phyloP scores from a whole-genome alignment of 345 rosid genomes.

The Hibiscus tridactylites region DNA sequence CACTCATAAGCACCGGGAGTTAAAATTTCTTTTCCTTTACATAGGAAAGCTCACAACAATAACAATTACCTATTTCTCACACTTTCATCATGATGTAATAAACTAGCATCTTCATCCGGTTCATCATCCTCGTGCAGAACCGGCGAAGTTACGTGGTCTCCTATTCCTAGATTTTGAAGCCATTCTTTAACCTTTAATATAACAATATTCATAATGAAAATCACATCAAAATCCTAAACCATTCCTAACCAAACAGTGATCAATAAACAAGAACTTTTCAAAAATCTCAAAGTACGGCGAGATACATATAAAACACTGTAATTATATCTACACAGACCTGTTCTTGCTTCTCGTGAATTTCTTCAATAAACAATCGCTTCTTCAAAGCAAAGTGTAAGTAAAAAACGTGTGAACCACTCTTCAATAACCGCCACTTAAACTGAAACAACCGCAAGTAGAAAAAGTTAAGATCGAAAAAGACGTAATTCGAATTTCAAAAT shows the following conservation, averaged over 20 bases:
- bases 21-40: not conserved
- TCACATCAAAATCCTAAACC: slow-evolving; percentile 35
- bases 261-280: not conserved
- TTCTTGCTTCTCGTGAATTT: slow-evolving; percentile 97
- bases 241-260: slow-evolving; percentile 14
- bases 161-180: slow-evolving; percentile 99
- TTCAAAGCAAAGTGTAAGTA: slow-evolving; percentile 88
- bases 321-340: slow-evolving; percentile 63
- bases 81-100: slow-evolving; percentile 66
- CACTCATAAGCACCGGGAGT: slow-evolving; percentile 20
- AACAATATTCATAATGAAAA: slow-evolving; percentile 38
- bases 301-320: not conserved
- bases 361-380: slow-evolving; percentile 86
- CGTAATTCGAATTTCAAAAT: not conserved
- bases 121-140: slow-evolving; percentile 75
- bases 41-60: not conserved
- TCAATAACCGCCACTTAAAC: slow-evolving; percentile 87
- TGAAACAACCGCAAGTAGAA: slow-evolving; percentile 16
- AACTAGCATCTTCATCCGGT: slow-evolving; percentile 61
- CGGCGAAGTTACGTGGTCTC: slow-evolving; percentile 45
- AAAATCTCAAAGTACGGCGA: not conserved
- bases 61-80: slow-evolving; percentile 65
- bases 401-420: slow-evolving; percentile 89
- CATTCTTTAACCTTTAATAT: slow-evolving; percentile 96
- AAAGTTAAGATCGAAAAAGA: not conserved